phyloP scores from a whole-genome alignment of 768 basidiomycete genomes.

The Agrocybe praecox region DNA sequence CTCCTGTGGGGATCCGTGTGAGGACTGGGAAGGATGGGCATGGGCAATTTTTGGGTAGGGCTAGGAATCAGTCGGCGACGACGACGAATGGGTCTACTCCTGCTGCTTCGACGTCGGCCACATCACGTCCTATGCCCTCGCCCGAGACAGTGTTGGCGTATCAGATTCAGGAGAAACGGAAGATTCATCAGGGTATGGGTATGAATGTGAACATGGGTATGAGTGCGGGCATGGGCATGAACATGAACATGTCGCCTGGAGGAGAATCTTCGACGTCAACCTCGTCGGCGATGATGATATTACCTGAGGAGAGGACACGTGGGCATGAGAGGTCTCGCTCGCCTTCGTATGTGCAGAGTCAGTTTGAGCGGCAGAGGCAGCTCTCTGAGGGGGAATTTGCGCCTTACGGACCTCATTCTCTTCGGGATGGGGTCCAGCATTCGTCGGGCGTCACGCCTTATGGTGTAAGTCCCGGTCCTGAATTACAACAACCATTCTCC shows the following conservation, averaged over 20 bases:
- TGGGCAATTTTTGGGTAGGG: conserved; percentile 19
- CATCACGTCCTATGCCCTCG: conserved; percentile 5
- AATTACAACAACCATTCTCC: conserved; percentile 21
- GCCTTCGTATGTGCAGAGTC: too few relatives aligned
- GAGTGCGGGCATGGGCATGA: too few relatives aligned
- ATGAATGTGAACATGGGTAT: too few relatives aligned
- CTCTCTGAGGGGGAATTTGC: neutral
- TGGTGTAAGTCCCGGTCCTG: conserved; percentile 3
- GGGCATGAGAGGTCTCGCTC: too few relatives aligned
- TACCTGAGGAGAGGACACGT: too few relatives aligned
- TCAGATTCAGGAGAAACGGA: conserved; percentile 18
- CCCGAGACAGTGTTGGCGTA: conserved; percentile 13
- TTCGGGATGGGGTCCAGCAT: too few relatives aligned
- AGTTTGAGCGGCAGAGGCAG: conserved; percentile 8
- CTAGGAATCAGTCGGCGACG: conserved; percentile 3
- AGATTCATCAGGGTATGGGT: conserved; percentile 5
- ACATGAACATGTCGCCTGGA: too few relatives aligned
- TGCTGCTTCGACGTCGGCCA: conserved; percentile 12
- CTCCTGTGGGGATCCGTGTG: conserved; percentile 48
- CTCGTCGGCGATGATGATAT: too few relatives aligned
- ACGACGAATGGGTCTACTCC: neutral
- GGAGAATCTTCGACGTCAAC: too few relatives aligned
- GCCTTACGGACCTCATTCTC: conserved; percentile 3
- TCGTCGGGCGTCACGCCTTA: too few relatives aligned
- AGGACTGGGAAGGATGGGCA: conserved; percentile 37